These are phyloP conservation scores for Coelastrella sp. DNA, from an alignment of 139 green algal genomes.

Conservation along the genomic window DNA sequence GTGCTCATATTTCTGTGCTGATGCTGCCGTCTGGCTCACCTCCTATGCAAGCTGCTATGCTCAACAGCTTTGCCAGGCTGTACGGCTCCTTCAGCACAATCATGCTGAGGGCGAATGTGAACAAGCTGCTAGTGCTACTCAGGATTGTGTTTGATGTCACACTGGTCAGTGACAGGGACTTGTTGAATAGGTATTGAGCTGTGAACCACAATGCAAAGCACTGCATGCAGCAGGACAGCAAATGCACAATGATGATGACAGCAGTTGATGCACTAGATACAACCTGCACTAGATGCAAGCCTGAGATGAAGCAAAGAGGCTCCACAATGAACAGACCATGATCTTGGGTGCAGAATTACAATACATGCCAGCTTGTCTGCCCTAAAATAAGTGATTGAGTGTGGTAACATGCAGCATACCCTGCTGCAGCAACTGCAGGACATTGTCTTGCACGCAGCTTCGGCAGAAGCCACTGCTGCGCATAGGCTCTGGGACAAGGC, in stretches of 20 bases:
- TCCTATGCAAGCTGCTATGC: conserved; percentile 77
- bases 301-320: too few relatives aligned
- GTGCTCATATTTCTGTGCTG: too few relatives aligned
- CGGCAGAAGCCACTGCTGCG: too few relatives aligned
- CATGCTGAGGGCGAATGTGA: conserved; percentile 87
- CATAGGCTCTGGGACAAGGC: too few relatives aligned
- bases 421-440: too few relatives aligned
- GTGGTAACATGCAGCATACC: too few relatives aligned
- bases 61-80: conserved; percentile 74
- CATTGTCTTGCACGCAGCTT: too few relatives aligned
- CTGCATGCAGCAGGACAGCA: conserved; percentile 40
- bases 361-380: too few relatives aligned
- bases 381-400: too few relatives aligned
- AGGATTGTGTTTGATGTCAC: conserved; percentile 99
- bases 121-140: conserved; percentile 86
- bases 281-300: too few relatives aligned
- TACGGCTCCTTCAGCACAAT: conserved; percentile 67
- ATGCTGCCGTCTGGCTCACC: conserved; percentile 58
- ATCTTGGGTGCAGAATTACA: too few relatives aligned
- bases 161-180: conserved; percentile 81
- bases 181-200: conserved; percentile 94
- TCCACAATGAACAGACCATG: too few relatives aligned
- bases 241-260: not conserved
- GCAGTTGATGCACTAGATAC: not conserved
- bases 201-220: conserved; percentile 92